A percentile compares a stretch with the other conserved stretches of the same genome.
Conservation (phyloP, 2,329 filamentous ascomycete species). For the Neopestalotiopsis sp. region DNA sequence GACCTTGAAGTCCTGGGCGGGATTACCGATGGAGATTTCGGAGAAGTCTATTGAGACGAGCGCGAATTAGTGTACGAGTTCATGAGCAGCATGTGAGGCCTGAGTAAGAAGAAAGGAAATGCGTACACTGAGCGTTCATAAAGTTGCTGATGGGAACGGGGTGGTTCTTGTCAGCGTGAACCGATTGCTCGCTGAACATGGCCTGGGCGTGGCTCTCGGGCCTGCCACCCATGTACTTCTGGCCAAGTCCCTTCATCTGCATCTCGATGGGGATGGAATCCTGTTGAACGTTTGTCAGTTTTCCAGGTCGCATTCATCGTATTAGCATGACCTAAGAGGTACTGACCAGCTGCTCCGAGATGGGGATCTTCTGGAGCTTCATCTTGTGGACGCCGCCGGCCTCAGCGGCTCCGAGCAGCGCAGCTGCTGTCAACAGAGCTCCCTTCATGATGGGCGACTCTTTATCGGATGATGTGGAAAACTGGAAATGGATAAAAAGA, state of each 20-base stretch:
- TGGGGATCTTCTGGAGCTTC: slow-evolving; percentile 95
- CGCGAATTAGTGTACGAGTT: slow-evolving; percentile 13
- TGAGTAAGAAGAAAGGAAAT: neutral
- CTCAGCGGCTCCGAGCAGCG: slow-evolving; percentile 81
- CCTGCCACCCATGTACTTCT: slow-evolving; percentile 94
- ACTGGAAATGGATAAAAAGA: neutral
- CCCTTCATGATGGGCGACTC: slow-evolving; percentile 77
- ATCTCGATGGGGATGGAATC: slow-evolving; percentile 78
- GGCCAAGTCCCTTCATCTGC: slow-evolving; percentile 82
- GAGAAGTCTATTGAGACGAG: slow-evolving; percentile 78
- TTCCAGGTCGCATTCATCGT: slow-evolving; percentile 4
- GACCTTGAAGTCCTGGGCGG: slow-evolving; percentile 96
- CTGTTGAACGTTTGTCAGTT: slow-evolving; percentile 49
- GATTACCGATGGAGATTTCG: slow-evolving; percentile 90
- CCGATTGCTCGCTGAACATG: slow-evolving; percentile 78
- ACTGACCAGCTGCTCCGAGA: slow-evolving; percentile 90
- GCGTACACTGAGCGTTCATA: slow-evolving; percentile 96
- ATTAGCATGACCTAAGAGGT: neutral
- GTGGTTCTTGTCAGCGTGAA: slow-evolving; percentile 72
- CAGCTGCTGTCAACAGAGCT: slow-evolving; percentile 77
- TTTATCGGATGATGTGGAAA: neutral
- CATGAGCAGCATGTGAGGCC: neutral
- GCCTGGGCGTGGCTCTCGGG: slow-evolving; percentile 73
- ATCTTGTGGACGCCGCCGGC: slow-evolving; percentile 90
- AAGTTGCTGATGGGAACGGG: slow-evolving; percentile 94